These are phyloP conservation scores for Periconia digitata DNA, from an alignment of 2,329 filamentous ascomycete genomes.

Conservation along the genomic window DNA sequence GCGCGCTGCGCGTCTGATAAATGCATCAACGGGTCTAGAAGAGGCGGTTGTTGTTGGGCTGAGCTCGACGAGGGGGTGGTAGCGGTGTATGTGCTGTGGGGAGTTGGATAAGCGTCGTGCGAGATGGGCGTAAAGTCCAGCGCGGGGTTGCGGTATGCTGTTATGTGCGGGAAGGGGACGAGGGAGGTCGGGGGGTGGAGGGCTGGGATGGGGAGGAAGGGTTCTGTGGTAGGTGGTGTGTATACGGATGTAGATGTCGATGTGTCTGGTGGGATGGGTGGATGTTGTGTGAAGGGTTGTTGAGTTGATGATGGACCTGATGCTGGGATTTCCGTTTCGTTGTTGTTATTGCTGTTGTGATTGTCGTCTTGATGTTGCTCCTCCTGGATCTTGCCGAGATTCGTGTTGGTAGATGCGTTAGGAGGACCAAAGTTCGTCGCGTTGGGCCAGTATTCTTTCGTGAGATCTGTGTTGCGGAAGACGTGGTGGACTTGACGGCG, in stretches of 20 bases:
- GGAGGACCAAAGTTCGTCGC: not conserved
- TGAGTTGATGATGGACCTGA: not conserved
- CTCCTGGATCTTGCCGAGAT: not conserved
- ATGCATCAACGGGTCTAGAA: no score
- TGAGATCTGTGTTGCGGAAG: not conserved
- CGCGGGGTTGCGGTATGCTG: not conserved
- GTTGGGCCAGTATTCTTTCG: not conserved
- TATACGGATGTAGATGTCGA: not conserved
- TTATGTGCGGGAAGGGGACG: not conserved
- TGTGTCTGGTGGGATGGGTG: not conserved
- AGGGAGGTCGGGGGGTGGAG: not conserved
- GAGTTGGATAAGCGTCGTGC: not conserved
- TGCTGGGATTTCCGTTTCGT: not conserved
- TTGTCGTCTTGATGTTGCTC: not conserved
- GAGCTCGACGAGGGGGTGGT: no score
- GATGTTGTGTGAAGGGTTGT: not conserved
- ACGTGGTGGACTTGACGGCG: conserved; percentile 12
- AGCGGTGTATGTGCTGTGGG: no score
- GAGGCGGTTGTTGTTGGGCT: no score
- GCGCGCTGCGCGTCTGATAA: no score
- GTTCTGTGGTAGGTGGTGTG: not conserved
- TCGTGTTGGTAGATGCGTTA: not conserved
- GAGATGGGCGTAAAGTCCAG: not conserved
- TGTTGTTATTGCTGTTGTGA: not conserved
- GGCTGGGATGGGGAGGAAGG: no score